Conservation (phyloP, 768 basidiomycete species). For the Rhizopogon salebrosus region DNA sequence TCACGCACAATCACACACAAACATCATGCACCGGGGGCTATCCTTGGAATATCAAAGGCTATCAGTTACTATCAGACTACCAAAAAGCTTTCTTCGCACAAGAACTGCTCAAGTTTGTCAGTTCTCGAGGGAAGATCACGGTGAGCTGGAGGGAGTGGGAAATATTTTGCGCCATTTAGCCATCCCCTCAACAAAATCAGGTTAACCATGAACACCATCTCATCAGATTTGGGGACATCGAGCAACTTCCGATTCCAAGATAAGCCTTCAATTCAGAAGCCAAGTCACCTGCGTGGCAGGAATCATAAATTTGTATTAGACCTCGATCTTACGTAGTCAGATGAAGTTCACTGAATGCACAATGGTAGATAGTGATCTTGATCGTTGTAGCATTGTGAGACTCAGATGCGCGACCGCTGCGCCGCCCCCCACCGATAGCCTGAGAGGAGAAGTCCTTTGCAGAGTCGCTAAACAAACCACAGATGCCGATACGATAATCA, state of each 20-base stretch:
- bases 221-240: not conserved
- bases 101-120: not conserved
- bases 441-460: not conserved
- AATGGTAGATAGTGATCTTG: no score
- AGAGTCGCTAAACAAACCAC: not conserved
- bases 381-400: no score
- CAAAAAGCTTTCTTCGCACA: conserved; percentile 2
- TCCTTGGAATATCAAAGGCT: not conserved
- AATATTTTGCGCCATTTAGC: not conserved
- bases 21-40: no score
- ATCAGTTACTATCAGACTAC: not conserved
- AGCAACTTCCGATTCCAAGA: no score
- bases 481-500: not conserved
- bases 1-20: conserved; percentile 19
- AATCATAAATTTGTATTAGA: not conserved
- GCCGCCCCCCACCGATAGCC: not conserved
- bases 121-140: not conserved
- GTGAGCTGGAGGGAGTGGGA: conserved; percentile 1
- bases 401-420: no score
- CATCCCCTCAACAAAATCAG: not conserved
- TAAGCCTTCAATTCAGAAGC: no score
- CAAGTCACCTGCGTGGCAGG: not conserved
- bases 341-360: not conserved
- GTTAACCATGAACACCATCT: not conserved
- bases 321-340: not conserved